Conservation (phyloP, 306 rosid genomes). For the Prinsepia uniflora region DNA sequence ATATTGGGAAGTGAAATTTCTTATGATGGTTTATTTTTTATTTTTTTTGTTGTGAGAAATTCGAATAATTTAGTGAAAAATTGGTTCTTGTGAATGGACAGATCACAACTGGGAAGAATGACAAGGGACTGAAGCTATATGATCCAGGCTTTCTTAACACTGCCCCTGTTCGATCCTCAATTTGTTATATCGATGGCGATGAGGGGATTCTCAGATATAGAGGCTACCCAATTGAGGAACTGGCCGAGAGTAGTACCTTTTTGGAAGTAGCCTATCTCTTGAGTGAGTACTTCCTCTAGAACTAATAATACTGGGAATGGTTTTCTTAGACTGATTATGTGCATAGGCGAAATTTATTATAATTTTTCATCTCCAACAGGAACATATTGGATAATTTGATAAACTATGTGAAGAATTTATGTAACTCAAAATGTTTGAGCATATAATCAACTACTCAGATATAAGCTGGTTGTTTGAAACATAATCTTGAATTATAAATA, state of each 20-base stretch:
- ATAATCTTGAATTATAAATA: neutral
- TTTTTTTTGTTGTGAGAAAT: neutral
- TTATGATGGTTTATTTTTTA: neutral
- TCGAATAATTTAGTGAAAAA: neutral
- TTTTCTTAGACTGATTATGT: neutral
- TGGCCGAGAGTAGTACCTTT: conserved; percentile 77
- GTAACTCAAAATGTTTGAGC: neutral
- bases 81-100: conserved; percentile 22
- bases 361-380: neutral
- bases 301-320: neutral
- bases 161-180: conserved; percentile 77
- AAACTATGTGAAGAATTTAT: neutral
- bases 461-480: neutral
- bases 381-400: neutral
- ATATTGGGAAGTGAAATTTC: neutral
- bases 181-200: conserved; percentile 83
- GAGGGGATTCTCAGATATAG: conserved; percentile 87
- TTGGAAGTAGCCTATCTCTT: conserved; percentile 80
- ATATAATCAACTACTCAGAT: neutral
- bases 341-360: neutral
- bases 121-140: conserved; percentile 83
- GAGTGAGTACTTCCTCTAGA: conserved; percentile 38
- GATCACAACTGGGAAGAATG: conserved; percentile 64
- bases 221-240: conserved; percentile 86
- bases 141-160: conserved; percentile 92